Evolutionary conservation across 2,329 filamentous ascomycete species (phyloP).

Genomic region (Thermomyces lanuginosus): DNA sequence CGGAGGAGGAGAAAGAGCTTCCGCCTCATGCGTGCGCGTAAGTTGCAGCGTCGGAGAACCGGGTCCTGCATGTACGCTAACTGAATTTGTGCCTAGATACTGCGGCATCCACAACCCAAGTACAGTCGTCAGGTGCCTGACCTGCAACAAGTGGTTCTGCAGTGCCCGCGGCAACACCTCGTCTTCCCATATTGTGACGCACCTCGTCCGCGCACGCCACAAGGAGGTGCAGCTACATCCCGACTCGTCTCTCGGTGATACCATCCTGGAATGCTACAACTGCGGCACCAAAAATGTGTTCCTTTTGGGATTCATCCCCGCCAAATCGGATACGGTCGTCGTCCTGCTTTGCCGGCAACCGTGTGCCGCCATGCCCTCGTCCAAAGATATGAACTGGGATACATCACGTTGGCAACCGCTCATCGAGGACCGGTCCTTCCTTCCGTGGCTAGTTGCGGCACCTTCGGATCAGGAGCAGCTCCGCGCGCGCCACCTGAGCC

Average conservation of each 20-base stretch:
- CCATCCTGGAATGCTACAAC: conserved; percentile 95
- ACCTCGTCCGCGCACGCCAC: conserved; percentile 88
- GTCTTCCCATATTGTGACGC: conserved; percentile 95
- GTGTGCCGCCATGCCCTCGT: conserved; percentile 83
- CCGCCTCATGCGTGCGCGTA: conserved; percentile 93
- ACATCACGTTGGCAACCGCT: conserved; percentile 94
- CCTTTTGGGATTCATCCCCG: conserved; percentile 89
- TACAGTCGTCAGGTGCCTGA: conserved; percentile 89
- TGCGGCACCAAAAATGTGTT: conserved; percentile 99
- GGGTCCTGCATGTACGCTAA: conserved; percentile 3
- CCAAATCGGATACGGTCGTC: conserved; percentile 95
- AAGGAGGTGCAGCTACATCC: conserved; percentile 98
- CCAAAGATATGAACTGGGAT: conserved; percentile 99
- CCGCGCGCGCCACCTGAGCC: conserved; percentile 78
- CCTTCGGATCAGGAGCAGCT: conserved; percentile 92
- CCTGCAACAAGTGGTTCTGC: conserved; percentile 98
- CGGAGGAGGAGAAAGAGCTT: conserved; percentile 76
- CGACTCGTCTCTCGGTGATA: conserved; percentile 81
- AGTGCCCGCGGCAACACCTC: conserved; percentile 92
- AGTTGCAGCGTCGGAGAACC: no score
- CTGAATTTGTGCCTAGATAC: conserved; percentile 42
- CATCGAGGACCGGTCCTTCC: conserved; percentile 89
- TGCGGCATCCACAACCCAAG: conserved; percentile 94
- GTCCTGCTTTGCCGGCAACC: conserved; percentile 92
- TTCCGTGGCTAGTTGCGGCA: conserved; percentile 78